Conservation (phyloP, 2,329 filamentous ascomycete genomes). For the Botrytis paeoniae region DNA sequence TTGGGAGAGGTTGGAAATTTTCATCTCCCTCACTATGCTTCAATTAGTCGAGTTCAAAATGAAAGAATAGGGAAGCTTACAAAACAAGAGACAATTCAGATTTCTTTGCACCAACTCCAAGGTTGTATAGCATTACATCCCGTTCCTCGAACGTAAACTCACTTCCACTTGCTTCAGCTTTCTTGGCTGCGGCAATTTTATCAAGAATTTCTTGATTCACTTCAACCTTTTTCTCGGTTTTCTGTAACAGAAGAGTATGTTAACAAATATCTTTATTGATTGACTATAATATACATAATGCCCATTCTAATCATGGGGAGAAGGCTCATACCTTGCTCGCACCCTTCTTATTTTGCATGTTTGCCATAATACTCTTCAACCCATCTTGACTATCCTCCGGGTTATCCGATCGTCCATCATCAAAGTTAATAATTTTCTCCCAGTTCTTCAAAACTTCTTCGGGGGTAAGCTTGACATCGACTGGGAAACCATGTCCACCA, state of each 20-base stretch:
- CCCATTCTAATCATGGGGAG: constrained; percentile 4
- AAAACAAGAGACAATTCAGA: constrained; percentile 85
- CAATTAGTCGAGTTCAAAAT: neutral
- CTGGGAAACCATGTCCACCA: constrained; percentile 85
- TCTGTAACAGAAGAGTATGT: constrained; percentile 31
- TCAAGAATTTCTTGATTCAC: constrained; percentile 64
- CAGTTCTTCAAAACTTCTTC: constrained; percentile 77
- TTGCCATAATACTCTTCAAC: constrained; percentile 74
- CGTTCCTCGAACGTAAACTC: constrained; percentile 81
- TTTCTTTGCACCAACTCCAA: constrained; percentile 88
- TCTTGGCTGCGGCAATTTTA: constrained; percentile 74
- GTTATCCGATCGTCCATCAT: constrained; percentile 82
- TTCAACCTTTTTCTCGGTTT: constrained; percentile 35
- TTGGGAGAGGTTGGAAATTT: constrained; percentile 89
- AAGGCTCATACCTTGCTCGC: constrained; percentile 57
- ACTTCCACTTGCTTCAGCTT: constrained; percentile 67
- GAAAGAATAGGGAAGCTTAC: constrained; percentile 39
- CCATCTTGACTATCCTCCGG: constrained; percentile 76
- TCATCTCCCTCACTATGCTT: constrained; percentile 69
- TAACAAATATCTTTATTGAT: constrained; percentile 33
- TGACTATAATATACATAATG: constrained; percentile 29
- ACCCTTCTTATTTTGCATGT: constrained; percentile 72
- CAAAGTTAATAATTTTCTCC: constrained; percentile 80
- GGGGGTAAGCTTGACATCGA: constrained; percentile 78
- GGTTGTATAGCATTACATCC: constrained; percentile 92